A percentile compares a stretch with the other conserved stretches of the same genome.
Evolutionary conservation across 768 basidiomycete genomes (phyloP).

Genomic region (Phylloporus rhodoxanthus): DNA sequence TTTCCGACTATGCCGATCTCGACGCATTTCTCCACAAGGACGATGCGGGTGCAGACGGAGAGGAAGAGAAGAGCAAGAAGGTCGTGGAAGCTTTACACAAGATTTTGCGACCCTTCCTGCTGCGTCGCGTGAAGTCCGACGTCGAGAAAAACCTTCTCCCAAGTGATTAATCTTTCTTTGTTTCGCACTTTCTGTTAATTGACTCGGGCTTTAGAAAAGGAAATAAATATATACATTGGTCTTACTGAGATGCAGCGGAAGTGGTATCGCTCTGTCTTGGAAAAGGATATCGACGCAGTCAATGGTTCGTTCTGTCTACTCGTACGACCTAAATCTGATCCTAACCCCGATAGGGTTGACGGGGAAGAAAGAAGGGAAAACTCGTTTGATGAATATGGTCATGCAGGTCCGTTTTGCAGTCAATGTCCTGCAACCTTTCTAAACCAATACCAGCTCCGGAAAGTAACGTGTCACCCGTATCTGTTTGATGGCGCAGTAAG

Average conservation of each 20-base stretch:
- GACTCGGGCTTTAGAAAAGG: slow-evolving; percentile 62
- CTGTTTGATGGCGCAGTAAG: slow-evolving; percentile 86
- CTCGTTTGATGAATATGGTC: slow-evolving; percentile 95
- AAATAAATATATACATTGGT: slow-evolving; percentile 97
- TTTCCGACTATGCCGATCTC: slow-evolving; percentile 84
- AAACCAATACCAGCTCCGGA: slow-evolving; percentile 45
- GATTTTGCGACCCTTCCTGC: slow-evolving; percentile 89
- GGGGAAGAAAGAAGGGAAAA: slow-evolving; percentile 98
- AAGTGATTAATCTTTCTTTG: slow-evolving; percentile 41
- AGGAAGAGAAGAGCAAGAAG: slow-evolving; percentile 83
- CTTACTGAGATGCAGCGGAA: slow-evolving; percentile 96
- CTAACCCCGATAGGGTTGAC: slow-evolving; percentile 55
- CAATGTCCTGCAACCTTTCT: background rate
- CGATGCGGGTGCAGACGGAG: slow-evolving; percentile 53
- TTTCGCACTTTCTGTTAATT: background rate
- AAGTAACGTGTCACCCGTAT: slow-evolving; percentile 88
- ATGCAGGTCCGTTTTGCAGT: slow-evolving; percentile 69
- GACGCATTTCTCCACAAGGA: slow-evolving; percentile 94
- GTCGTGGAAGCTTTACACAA: slow-evolving; percentile 97
- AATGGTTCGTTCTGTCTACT: slow-evolving; percentile 53
- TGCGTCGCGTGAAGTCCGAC: slow-evolving; percentile 91
- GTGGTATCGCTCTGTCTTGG: slow-evolving; percentile 93
- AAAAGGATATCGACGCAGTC: slow-evolving; percentile 98
- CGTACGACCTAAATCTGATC: background rate
- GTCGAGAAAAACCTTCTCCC: slow-evolving; percentile 95